phyloP scores from a whole-genome alignment of 1,284 basidiomycete genomes.

The Ceraceosorus bombacis region DNA sequence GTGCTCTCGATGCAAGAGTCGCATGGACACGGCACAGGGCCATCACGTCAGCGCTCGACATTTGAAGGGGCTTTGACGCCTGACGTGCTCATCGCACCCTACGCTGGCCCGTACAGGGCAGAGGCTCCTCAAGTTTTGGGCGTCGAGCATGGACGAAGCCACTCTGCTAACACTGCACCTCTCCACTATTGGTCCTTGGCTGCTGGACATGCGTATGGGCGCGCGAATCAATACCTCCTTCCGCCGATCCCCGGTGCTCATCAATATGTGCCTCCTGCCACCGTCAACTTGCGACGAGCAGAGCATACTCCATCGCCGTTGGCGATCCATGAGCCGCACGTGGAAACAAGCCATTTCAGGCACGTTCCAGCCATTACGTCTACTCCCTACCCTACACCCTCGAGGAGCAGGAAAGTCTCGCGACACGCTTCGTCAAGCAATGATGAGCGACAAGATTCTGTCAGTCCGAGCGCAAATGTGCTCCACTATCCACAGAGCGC shows the following conservation, averaged over 20 bases:
- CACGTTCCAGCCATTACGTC: neutral
- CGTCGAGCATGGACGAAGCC: neutral
- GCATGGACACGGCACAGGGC: neutral
- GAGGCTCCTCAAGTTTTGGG: neutral
- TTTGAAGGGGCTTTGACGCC: neutral
- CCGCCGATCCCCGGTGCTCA: neutral
- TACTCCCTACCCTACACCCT: neutral
- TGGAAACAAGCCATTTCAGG: neutral
- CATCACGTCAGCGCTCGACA: neutral
- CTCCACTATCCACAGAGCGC: too few relatives aligned
- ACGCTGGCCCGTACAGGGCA: neutral
- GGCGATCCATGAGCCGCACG: neutral
- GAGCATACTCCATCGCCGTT: neutral
- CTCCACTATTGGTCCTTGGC: neutral
- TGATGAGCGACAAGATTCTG: too few relatives aligned
- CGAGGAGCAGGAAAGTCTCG: neutral
- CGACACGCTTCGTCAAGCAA: too few relatives aligned
- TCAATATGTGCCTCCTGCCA: neutral
- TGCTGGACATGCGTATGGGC: neutral
- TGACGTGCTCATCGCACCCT: neutral
- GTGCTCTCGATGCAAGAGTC: neutral
- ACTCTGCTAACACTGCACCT: neutral
- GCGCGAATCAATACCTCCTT: neutral
- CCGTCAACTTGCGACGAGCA: neutral
- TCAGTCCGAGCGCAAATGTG: too few relatives aligned